Evolutionary conservation across 208 protist genomes (phyloP).

Genomic region (Vickermania spadyakhi): DNA sequence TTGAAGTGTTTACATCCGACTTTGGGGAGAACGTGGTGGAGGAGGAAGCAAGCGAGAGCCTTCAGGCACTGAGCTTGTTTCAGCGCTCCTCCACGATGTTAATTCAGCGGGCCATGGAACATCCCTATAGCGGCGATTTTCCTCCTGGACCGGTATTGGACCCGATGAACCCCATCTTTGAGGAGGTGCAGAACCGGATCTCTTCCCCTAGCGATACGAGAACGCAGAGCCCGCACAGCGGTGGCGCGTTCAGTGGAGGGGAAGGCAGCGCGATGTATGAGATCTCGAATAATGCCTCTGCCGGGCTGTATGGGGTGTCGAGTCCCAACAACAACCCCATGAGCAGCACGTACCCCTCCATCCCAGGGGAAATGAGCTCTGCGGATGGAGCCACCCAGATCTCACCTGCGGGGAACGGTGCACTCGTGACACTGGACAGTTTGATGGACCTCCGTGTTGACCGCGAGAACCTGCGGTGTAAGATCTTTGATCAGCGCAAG

Average conservation of each 20-base stretch:
- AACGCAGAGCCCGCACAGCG: not conserved
- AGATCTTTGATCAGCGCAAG: not conserved
- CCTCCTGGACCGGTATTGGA: not conserved
- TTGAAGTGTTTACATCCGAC: conserved; percentile 33
- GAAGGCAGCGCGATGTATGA: not conserved
- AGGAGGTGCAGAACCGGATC: not conserved
- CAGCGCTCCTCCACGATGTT: not conserved
- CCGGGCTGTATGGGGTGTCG: not conserved
- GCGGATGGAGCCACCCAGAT: not conserved
- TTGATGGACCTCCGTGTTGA: not conserved
- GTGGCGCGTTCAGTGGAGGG: not conserved
- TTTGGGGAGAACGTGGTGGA: conserved; percentile 16
- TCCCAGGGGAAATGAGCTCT: not conserved
- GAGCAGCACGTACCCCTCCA: not conserved
- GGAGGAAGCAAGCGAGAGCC: not conserved
- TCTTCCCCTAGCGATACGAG: not conserved
- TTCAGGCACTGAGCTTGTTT: not conserved
- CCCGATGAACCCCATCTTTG: not conserved
- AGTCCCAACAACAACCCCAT: not conserved
- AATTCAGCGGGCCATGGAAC: not conserved
- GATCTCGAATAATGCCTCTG: not conserved
- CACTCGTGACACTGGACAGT: not conserved
- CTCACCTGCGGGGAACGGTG: not conserved
- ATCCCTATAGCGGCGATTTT: too few relatives aligned
- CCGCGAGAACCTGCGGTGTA: not conserved